Evolutionary conservation across 345 rosid genomes (phyloP).

Genomic region (Eucalyptus pauciflora): DNA sequence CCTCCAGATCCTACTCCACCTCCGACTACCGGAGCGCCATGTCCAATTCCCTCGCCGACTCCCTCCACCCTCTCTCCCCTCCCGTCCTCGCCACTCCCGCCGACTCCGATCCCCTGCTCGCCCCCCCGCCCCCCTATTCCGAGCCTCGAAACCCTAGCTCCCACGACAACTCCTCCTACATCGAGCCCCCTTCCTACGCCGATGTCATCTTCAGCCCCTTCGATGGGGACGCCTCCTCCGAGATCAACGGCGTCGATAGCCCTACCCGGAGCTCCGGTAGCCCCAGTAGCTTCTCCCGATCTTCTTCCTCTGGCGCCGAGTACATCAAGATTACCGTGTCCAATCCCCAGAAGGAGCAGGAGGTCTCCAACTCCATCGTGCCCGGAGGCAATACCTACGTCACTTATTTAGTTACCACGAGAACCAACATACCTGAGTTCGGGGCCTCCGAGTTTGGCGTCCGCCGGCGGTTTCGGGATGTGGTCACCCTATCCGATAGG

Average conservation of each 20-base stretch:
- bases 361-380: slow-evolving; percentile 57
- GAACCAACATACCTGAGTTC: slow-evolving; percentile 70
- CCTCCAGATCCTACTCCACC: slow-evolving; percentile 11
- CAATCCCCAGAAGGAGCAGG: slow-evolving; percentile 80
- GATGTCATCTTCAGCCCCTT: slow-evolving; percentile 81
- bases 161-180: slow-evolving; percentile 31
- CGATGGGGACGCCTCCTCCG: slow-evolving; percentile 38
- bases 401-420: slow-evolving; percentile 71
- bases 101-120: slow-evolving; percentile 71
- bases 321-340: slow-evolving; percentile 75
- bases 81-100: slow-evolving; percentile 31
- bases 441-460: slow-evolving; percentile 62
- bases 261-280: slow-evolving; percentile 22
- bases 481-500: slow-evolving; percentile 75
- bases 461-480: slow-evolving; percentile 72
- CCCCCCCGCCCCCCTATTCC: slow-evolving; percentile 10
- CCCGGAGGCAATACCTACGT: slow-evolving; percentile 67
- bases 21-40: slow-evolving; percentile 50
- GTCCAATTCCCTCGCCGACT: slow-evolving; percentile 31
- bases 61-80: slow-evolving; percentile 49
- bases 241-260: slow-evolving; percentile 51
- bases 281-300: slow-evolving; percentile 29
- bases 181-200: slow-evolving; percentile 89
- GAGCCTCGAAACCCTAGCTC: slow-evolving; percentile 24
- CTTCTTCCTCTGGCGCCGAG: slow-evolving; percentile 48